phyloP scores from a whole-genome alignment of 208 protist genomes.

The Leishmania turanica region DNA sequence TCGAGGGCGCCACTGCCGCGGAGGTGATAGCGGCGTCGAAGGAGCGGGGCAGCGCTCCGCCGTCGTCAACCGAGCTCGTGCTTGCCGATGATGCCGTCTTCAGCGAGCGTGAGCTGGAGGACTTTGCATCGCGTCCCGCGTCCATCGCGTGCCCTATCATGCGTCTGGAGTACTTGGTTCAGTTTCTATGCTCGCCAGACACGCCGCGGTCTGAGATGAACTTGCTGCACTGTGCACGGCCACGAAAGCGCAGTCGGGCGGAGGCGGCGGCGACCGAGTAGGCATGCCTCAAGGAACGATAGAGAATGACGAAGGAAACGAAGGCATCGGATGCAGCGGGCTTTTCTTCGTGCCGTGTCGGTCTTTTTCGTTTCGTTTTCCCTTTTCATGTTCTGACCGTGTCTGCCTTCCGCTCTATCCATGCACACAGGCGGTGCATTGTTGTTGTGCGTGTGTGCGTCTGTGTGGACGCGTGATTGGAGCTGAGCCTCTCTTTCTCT shows the following conservation, averaged over 20 bases:
- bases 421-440: background rate
- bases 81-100: slow-evolving; percentile 66
- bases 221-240: slow-evolving; percentile 18
- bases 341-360: background rate
- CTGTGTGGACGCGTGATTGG: background rate
- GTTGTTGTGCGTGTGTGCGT: background rate
- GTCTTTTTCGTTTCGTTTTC: background rate
- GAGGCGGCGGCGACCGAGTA: slow-evolving; percentile 6
- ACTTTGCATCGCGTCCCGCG: slow-evolving; percentile 16
- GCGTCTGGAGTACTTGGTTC: slow-evolving; percentile 67
- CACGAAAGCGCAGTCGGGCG: slow-evolving; percentile 27
- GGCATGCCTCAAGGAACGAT: background rate
- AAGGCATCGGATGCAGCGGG: background rate
- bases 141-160: slow-evolving; percentile 33
- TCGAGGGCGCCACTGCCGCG: slow-evolving; percentile 17
- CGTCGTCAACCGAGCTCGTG: slow-evolving; percentile 21
- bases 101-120: slow-evolving; percentile 40
- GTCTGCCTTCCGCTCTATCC: background rate
- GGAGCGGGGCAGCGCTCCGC: background rate
- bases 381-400: background rate
- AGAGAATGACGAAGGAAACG: background rate
- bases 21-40: slow-evolving; percentile 28
- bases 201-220: slow-evolving; percentile 31
- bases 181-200: slow-evolving; percentile 51
- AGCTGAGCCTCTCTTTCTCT: background rate